These are phyloP conservation scores for Plantago ovata DNA, from an alignment of 257 asterid species.

Conservation along the genomic window DNA sequence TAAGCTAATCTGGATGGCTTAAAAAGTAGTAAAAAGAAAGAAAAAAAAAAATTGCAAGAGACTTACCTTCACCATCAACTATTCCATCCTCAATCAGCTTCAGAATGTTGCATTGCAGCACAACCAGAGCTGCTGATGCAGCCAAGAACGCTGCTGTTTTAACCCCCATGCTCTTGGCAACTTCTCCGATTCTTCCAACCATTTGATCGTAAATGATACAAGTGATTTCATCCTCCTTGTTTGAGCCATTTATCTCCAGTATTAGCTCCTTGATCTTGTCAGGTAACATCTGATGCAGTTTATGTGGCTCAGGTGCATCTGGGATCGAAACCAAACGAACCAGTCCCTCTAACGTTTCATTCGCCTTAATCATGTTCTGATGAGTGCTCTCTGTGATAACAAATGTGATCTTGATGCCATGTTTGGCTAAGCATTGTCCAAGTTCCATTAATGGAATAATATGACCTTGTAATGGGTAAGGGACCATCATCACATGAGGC, in stretches of 20 bases:
- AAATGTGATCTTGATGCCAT: slow-evolving; percentile 40
- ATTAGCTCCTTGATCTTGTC: slow-evolving; percentile 39
- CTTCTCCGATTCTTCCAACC: slow-evolving; percentile 35
- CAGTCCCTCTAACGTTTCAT: slow-evolving; percentile 4
- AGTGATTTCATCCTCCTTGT: slow-evolving; percentile 25
- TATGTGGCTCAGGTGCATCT: slow-evolving; percentile 39
- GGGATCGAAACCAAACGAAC: slow-evolving; percentile 38
- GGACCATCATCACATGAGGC: slow-evolving; percentile 45
- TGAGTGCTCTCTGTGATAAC: slow-evolving; percentile 38
- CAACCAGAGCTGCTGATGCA: slow-evolving; percentile 52
- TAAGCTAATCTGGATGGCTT: too few relatives aligned
- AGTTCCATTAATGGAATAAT: slow-evolving; percentile 48
- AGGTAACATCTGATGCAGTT: slow-evolving; percentile 39
- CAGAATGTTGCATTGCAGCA: slow-evolving; percentile 43
- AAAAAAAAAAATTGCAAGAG: neutral
- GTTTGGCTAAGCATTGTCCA: slow-evolving; percentile 39
- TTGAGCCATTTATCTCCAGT: slow-evolving; percentile 17
- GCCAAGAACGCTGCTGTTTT: slow-evolving; percentile 48
- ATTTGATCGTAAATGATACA: slow-evolving; percentile 53
- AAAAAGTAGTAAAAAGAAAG: too few relatives aligned
- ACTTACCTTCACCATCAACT: slow-evolving; percentile 42
- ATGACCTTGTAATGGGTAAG: slow-evolving; percentile 60
- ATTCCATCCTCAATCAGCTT: slow-evolving; percentile 43
- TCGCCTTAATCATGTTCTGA: slow-evolving; percentile 11
- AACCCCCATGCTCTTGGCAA: slow-evolving; percentile 38